phyloP scores from a whole-genome alignment of 768 basidiomycete species.

The Phlebiopsis flavidoalba region DNA sequence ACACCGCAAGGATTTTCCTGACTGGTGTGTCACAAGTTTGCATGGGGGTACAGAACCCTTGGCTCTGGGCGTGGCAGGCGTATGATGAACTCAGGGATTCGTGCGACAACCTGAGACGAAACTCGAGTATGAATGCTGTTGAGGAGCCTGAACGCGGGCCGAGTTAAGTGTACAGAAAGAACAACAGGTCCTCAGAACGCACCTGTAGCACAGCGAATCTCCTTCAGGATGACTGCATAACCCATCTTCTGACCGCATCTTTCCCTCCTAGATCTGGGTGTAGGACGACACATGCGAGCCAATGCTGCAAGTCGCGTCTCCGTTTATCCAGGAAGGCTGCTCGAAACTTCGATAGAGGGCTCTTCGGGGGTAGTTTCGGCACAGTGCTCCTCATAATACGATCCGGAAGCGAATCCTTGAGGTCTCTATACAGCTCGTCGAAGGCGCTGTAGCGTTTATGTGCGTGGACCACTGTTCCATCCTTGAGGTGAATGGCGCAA shows the following conservation, averaged over 20 bases:
- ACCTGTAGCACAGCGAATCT: not conserved
- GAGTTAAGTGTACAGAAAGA: no score
- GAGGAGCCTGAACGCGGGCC: no score
- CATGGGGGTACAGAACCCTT: no score
- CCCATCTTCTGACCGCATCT: conserved; percentile 56
- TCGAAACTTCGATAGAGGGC: conserved; percentile 60
- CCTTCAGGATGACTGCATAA: conserved; percentile 33
- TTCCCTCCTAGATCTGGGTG: conserved; percentile 69
- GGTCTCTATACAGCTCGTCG: conserved; percentile 41
- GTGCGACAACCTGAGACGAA: no score
- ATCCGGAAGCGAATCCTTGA: conserved; percentile 52
- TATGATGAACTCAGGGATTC: no score
- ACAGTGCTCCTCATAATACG: conserved; percentile 41
- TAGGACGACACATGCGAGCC: conserved; percentile 58
- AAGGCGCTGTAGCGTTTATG: conserved; percentile 69
- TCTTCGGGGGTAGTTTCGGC: conserved; percentile 64
- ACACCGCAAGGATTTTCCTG: no score
- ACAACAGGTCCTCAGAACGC: not conserved
- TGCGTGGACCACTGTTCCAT: conserved; percentile 60
- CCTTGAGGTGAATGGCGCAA: conserved; percentile 62
- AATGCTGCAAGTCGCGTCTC: conserved; percentile 55
- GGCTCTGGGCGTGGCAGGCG: no score
- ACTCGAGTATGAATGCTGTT: no score
- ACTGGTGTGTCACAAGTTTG: no score
- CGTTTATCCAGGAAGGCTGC: conserved; percentile 64